phyloP scores from a whole-genome alignment of 441 rosid genomes.

The Adansonia gregorii region DNA sequence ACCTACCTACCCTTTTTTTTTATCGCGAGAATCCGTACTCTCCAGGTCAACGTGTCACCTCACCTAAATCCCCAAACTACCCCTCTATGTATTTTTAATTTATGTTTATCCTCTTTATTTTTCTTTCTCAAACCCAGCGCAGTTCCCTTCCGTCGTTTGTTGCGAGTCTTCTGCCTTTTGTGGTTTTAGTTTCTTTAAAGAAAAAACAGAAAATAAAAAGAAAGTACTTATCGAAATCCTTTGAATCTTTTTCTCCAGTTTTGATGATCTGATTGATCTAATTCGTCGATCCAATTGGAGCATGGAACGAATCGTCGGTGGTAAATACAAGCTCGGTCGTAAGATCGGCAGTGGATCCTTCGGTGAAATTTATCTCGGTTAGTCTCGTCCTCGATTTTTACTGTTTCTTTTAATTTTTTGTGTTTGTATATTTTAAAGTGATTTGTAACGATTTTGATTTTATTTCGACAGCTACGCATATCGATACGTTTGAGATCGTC shows the following conservation, averaged over 20 bases:
- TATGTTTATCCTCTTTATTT: slow-evolving; percentile 2
- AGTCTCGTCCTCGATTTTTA: slow-evolving; percentile 19
- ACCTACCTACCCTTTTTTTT: background rate
- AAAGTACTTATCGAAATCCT: background rate
- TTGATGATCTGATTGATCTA: slow-evolving; percentile 35
- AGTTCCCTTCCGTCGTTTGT: slow-evolving; percentile 20
- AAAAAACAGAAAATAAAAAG: background rate
- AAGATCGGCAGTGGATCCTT: slow-evolving; percentile 95
- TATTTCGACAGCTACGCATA: slow-evolving; percentile 72
- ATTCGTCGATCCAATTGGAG: slow-evolving; percentile 20
- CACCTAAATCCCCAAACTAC: slow-evolving; percentile 32
- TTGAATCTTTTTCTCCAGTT: slow-evolving; percentile 14
- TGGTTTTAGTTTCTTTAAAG: slow-evolving; percentile 30
- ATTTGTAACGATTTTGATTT: slow-evolving; percentile 11
- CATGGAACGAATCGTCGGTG: slow-evolving; percentile 90
- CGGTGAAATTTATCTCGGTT: slow-evolving; percentile 49
- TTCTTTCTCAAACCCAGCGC: slow-evolving; percentile 21
- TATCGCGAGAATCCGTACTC: background rate
- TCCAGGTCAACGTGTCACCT: slow-evolving; percentile 11
- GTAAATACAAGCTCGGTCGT: slow-evolving; percentile 87
- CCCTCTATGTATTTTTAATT: background rate
- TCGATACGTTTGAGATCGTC: slow-evolving; percentile 89
- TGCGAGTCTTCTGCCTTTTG: slow-evolving; percentile 18
- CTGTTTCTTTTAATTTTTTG: slow-evolving; percentile 14
- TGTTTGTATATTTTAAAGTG: slow-evolving; percentile 1